Evolutionary conservation across 176 grass and related monocot species (phyloP).

Genomic region (Hsuehochloa calcarea): DNA sequence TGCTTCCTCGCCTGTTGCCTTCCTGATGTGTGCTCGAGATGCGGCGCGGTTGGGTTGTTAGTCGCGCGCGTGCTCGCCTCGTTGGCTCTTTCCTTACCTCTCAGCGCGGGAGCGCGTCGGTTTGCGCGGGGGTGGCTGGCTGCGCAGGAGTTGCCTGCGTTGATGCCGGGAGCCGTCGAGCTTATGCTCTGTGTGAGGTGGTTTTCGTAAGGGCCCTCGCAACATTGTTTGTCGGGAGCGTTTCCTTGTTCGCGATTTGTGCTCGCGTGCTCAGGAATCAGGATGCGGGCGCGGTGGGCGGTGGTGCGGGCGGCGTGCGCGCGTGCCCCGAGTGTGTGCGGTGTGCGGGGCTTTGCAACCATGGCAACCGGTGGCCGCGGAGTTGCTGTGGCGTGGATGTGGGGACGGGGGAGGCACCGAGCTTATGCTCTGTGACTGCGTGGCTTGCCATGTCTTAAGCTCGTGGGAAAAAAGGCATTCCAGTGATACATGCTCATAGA

Average conservation of each 20-base stretch:
- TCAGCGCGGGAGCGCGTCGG: background rate
- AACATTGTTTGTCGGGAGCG: background rate
- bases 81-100: too few species aligned
- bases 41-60: background rate
- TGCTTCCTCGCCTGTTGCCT: background rate
- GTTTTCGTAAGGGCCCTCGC: background rate
- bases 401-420: too few species aligned
- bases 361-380: too few species aligned
- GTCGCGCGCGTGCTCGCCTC: background rate
- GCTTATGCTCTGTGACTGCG: too few species aligned
- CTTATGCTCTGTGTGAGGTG: background rate
- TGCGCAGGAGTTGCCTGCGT: background rate
- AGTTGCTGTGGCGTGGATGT: too few species aligned
- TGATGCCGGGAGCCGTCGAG: background rate
- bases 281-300: too few species aligned
- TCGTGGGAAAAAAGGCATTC: too few species aligned
- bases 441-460: too few species aligned
- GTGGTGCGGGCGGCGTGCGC: background rate
- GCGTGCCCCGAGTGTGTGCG: too few species aligned
- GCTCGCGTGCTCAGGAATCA: too few species aligned
- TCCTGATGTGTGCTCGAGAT: slow-evolving; percentile 8
- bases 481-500: too few species aligned
- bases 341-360: too few species aligned
- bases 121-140: background rate
- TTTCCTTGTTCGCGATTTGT: background rate